Evolutionary conservation across 2,329 filamentous ascomycete genomes (phyloP), one percentile per base, ranked within the genome.

Genomic region (Alternaria sp.): DNA sequence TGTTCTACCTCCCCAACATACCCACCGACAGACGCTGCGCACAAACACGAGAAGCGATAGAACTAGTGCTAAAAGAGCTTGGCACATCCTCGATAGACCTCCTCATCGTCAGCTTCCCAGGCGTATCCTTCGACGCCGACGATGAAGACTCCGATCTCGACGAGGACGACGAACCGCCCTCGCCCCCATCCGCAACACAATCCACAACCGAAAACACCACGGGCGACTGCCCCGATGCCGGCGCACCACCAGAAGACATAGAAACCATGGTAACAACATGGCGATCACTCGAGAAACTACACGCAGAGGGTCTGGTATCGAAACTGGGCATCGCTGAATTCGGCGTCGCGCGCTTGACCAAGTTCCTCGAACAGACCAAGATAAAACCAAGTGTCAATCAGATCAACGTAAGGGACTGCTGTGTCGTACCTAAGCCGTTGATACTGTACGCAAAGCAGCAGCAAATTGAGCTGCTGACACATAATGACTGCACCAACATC

Each of bases 341-440:
- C 77, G 94, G 95, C 59, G 92, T 89, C 70, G 89, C 93, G 71
- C 91, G 96, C 73, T 84, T 99, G 40, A 82, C 86, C n/a, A 88
- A 88, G 13, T 94, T 99, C 73, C 83, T 98, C 25, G 85, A 88
- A 45, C 85, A 88, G 65, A 91, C 92, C 21, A 85, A 84, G 44
- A 84, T 97, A 64, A 88, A 87, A 69, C 96, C 96, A 1, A 87
- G 88, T 19, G 95, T 98, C 44, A 90, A 98, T 80, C 96, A 99
- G 85, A 97, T 99, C 85, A 98, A 98, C 78, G 88, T 97, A 54
- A 90, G 92, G 72, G 93, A 98, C 81, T 98, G 95, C 84, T 99
- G 96, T 81, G 95, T 93, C 50, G 96, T 98, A 46, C 96, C 96
- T 9, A 94, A 93, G 73, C 91, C 93, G 12, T 86, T 99, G 66